A percentile compares a stretch with the other conserved stretches of the same genome.
These are phyloP conservation scores for Colletotrichum shisoi DNA, from an alignment of 2,329 filamentous ascomycete genomes.

Conservation along the genomic window DNA sequence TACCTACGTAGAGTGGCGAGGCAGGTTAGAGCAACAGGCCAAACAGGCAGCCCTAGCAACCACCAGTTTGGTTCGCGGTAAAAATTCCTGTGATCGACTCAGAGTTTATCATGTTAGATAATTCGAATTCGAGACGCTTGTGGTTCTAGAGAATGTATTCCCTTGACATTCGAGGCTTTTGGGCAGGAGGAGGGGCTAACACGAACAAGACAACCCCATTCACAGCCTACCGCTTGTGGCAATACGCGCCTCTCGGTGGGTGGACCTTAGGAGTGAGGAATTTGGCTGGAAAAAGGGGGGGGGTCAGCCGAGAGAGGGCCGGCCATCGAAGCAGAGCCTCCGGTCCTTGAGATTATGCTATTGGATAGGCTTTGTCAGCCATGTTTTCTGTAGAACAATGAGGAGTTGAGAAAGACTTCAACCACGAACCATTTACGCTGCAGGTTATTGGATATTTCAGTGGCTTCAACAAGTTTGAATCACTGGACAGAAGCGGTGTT, in stretches of 20 bases:
- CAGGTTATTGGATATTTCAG: background rate
- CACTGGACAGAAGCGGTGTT: background rate
- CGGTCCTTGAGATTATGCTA: background rate
- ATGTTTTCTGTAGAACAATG: background rate
- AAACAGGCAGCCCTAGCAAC: background rate
- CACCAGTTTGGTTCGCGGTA: too few species aligned
- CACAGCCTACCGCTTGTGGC: background rate
- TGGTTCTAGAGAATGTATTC: background rate
- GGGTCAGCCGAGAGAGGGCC: background rate
- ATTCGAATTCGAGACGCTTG: background rate
- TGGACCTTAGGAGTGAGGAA: background rate
- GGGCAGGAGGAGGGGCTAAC: background rate
- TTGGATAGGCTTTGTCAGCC: background rate
- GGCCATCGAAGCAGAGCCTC: background rate
- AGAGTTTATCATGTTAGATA: background rate
- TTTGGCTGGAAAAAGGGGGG: background rate
- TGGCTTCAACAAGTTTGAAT: background rate
- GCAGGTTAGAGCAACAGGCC: conserved; percentile 14
- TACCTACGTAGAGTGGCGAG: conserved; percentile 7
- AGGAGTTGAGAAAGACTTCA: background rate
- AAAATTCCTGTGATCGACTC: background rate
- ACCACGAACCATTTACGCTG: background rate
- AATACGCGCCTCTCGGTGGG: conserved; percentile 14
- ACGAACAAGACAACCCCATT: background rate
- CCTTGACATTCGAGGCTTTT: background rate